These are phyloP conservation scores for Acacia crassicarpa DNA, from an alignment of 306 rosid species.

Conservation along the genomic window DNA sequence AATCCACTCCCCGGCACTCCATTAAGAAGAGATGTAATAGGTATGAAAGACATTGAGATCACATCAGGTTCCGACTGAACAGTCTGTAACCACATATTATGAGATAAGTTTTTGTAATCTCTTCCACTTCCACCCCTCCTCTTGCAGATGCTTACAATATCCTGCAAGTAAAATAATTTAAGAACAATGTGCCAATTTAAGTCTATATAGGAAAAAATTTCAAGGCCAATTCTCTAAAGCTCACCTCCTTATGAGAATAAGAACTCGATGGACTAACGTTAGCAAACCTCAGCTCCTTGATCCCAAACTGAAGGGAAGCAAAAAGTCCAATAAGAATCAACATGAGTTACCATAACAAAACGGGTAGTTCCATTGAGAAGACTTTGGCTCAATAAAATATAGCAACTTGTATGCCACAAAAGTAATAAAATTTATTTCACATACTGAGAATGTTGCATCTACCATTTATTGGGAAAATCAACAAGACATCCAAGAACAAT, in stretches of 20 bases:
- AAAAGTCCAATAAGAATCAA: slow-evolving; percentile 15
- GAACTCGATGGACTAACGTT: slow-evolving; percentile 73
- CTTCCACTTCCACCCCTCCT: slow-evolving; percentile 94
- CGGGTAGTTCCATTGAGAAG: not conserved
- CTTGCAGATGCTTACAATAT: slow-evolving; percentile 66
- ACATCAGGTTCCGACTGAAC: slow-evolving; percentile 92
- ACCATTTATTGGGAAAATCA: not conserved
- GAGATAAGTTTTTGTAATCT: slow-evolving; percentile 55
- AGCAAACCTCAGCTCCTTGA: slow-evolving; percentile 86
- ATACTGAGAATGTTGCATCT: not conserved
- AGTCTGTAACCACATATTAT: slow-evolving; percentile 83
- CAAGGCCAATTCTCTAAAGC: slow-evolving; percentile 28
- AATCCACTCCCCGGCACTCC: slow-evolving; percentile 99
- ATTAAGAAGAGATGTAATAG: slow-evolving; percentile 85
- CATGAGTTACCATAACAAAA: slow-evolving; percentile 17
- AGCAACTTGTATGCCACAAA: slow-evolving; percentile 6
- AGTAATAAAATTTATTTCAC: slow-evolving; percentile 8
- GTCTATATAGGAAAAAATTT: slow-evolving; percentile 17
- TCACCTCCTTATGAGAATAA: slow-evolving; percentile 88
- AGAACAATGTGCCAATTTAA: slow-evolving; percentile 16
- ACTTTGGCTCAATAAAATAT: slow-evolving; percentile 4
- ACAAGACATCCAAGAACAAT: not conserved
- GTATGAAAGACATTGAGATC: slow-evolving; percentile 94
- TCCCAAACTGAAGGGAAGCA: slow-evolving; percentile 60
- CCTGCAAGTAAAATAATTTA: slow-evolving; percentile 53